These are phyloP conservation scores for Plasmodium gallinaceum DNA, from an alignment of 169 alveolate genomes.

Conservation along the genomic window DNA sequence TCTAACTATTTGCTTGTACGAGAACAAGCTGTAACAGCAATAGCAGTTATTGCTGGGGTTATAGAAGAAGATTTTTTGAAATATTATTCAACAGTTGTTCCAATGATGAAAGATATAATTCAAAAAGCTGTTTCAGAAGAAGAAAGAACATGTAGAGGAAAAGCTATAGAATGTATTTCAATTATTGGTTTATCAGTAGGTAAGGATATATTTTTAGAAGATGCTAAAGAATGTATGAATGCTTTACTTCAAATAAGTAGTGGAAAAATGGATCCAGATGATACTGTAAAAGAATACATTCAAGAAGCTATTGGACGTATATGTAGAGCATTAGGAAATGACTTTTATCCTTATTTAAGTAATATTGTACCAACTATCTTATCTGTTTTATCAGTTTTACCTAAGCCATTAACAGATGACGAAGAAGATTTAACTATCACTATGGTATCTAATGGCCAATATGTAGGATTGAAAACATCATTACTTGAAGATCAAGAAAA, in stretches of 20 bases:
- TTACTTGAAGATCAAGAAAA: constrained; percentile 84
- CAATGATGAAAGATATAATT: constrained; percentile 88
- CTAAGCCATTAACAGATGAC: constrained; percentile 71
- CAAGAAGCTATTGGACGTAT: constrained; percentile 91
- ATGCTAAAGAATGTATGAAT: constrained; percentile 90
- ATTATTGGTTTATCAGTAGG: constrained; percentile 92
- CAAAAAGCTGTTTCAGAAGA: constrained; percentile 85
- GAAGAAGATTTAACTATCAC: constrained; percentile 84
- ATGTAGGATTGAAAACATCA: constrained; percentile 85
- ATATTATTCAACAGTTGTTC: constrained; percentile 89
- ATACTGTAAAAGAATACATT: constrained; percentile 91
- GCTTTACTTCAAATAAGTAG: constrained; percentile 88
- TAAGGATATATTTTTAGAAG: constrained; percentile 84
- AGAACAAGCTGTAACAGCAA: constrained; percentile 92
- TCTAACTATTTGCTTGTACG: constrained; percentile 83
- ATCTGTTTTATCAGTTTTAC: constrained; percentile 37
- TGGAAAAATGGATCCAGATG: constrained; percentile 89
- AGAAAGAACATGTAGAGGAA: constrained; percentile 90
- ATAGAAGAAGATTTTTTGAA: constrained; percentile 90
- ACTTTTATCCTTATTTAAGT: constrained; percentile 91
- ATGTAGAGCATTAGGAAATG: constrained; percentile 90
- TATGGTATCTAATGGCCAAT: constrained; percentile 84
- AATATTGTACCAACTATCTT: constrained; percentile 88
- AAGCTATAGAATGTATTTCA: constrained; percentile 93
- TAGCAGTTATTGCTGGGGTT: constrained; percentile 94